These are phyloP conservation scores for Hypericum androsaemum DNA, from an alignment of 345 rosid species.

Conservation along the genomic window DNA sequence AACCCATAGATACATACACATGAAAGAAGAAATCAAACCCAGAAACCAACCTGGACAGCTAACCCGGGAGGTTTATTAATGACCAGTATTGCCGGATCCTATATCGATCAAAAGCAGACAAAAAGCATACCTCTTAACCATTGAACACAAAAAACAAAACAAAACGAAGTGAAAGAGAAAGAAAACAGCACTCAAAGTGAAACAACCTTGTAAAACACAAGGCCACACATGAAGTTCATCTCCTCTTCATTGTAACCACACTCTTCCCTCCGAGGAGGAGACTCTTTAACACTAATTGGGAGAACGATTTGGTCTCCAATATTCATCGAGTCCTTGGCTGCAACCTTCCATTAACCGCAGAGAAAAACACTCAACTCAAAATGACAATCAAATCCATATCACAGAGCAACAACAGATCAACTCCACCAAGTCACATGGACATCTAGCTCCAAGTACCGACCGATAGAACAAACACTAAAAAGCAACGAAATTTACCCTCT, in stretches of 20 bases:
- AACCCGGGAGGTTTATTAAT: conserved; percentile 84
- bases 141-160: conserved; percentile 3
- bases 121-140: conserved; percentile 13
- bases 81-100: conserved; percentile 75
- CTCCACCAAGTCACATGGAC: background rate
- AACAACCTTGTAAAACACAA: conserved; percentile 70
- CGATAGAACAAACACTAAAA: background rate
- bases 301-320: conserved; percentile 68
- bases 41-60: conserved; percentile 71
- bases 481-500: conserved; percentile 38
- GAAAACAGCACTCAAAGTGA: conserved; percentile 5
- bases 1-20: background rate
- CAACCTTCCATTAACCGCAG: conserved; percentile 44
- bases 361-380: background rate
- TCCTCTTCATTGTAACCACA: conserved; percentile 46
- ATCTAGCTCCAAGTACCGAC: background rate
- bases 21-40: background rate
- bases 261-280: conserved; percentile 34
- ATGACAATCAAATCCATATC: background rate
- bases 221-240: conserved; percentile 46
- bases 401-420: conserved; percentile 1
- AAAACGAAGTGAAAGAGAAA: background rate
- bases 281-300: conserved; percentile 41
- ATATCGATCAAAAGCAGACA: conserved; percentile 7
- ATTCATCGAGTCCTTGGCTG: conserved; percentile 64